Evolutionary conservation across 2,329 filamentous ascomycete species (phyloP).

Genomic region (Curvularia lunata): DNA sequence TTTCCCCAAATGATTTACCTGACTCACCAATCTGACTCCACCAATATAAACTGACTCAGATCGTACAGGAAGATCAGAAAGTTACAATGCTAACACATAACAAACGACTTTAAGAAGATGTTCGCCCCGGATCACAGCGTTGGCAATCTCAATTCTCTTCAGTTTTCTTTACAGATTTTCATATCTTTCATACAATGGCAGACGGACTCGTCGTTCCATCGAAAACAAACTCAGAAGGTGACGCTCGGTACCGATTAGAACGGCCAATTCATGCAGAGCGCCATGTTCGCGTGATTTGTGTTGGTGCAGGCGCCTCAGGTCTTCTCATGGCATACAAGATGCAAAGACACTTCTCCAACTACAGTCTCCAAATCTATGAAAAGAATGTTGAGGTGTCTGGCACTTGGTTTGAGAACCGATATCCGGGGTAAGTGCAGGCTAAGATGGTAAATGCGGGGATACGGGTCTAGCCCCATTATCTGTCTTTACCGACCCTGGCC

Average conservation of each 20-base stretch:
- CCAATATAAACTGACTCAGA: constrained; percentile 14
- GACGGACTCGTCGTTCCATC: constrained; percentile 39
- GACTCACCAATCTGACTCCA: constrained; percentile 14
- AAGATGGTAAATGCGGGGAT: constrained; percentile 4
- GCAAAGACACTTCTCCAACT: constrained; percentile 54
- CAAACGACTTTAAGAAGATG: constrained; percentile 10
- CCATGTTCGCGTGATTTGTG: constrained; percentile 50
- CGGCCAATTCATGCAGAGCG: constrained; percentile 46
- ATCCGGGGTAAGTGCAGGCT: constrained; percentile 45
- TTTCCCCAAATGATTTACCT: neutral
- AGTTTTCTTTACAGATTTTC: neutral
- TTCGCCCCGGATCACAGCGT: neutral
- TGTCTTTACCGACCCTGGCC: constrained; percentile 1
- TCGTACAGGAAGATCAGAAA: neutral
- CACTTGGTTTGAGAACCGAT: constrained; percentile 61
- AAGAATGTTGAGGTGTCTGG: constrained; percentile 57
- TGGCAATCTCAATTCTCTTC: neutral
- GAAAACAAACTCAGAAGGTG: constrained; percentile 26
- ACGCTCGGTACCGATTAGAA: constrained; percentile 35
- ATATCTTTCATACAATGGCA: constrained; percentile 14
- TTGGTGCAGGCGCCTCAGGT: constrained; percentile 59
- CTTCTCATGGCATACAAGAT: constrained; percentile 59
- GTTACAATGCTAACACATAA: neutral
- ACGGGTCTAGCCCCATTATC: constrained; percentile 6
- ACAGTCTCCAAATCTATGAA: constrained; percentile 54